Evolutionary conservation across 768 basidiomycete genomes (phyloP), one percentile per base, ranked within the genome.

Genomic region (Xerocomellus chrysenteron): DNA sequence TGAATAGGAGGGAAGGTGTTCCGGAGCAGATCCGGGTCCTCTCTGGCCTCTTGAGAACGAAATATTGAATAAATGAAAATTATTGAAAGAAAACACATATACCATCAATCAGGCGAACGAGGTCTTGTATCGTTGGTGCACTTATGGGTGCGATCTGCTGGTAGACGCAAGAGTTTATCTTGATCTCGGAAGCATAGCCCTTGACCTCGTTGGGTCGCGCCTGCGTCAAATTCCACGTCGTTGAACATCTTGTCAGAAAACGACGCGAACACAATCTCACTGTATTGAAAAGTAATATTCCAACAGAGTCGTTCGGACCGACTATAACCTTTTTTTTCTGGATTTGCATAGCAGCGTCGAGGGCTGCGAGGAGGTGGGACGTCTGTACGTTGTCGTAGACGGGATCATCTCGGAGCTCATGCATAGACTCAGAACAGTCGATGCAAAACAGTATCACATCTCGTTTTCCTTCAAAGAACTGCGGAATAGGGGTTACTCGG

Each of bases 361-460:
- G 80, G 0, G 92, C 91, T 19, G 81, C 78, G 63, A 87, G 86
- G 4, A 98, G 69, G 65, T 94, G 88, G 54, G 85, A 92, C 1
- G 84, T 90, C 66, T 87, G 78, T 39, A 77, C 75, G 49, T 85
- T 81, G 73, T 91, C 83, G 55, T 86, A 81, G 52, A 76, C 75
- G 12, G 83, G 82, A 63, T 87, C 84, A 26, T 88, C 86, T 47
- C 78, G 78, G 42, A 87, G 81, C 37, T 76, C 78, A 26, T 90
- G 86, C 96, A 98, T 98, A 12, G 92, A 91, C 52, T 82, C 77
- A 0, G 95, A 96, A 59, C 92, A 93, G 72, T 99, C 95, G 55
- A 99, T 92, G 70, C 90, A 91, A 75, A 98, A 97, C n/a, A 98
- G 74, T 45, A 96, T 88, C 33, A 94, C 90, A 64, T 98, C 94